phyloP scores from a whole-genome alignment of 805 yeast genomes.

The Metschnikowia orientalis region DNA sequence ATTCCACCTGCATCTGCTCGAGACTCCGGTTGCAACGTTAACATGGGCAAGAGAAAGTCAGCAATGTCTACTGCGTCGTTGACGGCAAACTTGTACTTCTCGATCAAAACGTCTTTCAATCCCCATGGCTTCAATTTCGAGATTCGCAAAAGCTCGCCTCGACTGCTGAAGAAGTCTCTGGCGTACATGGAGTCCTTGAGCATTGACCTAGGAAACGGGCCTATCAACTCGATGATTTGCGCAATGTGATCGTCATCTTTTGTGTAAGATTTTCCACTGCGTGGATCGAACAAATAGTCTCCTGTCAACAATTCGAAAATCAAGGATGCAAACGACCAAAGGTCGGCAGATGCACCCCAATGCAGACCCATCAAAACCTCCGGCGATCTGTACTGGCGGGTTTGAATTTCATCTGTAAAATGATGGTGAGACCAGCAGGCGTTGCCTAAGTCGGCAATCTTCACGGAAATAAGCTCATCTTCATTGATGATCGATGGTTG shows the following conservation, averaged over 20 bases:
- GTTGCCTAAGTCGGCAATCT: slow-evolving; percentile 67
- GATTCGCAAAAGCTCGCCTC: slow-evolving; percentile 40
- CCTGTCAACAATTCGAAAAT: slow-evolving; percentile 59
- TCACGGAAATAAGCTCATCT: slow-evolving; percentile 48
- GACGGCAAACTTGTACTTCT: slow-evolving; percentile 48
- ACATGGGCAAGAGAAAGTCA: slow-evolving; percentile 80
- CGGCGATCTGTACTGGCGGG: slow-evolving; percentile 64
- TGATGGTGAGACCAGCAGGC: slow-evolving; percentile 63
- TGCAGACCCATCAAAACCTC: slow-evolving; percentile 52
- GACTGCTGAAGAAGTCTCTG: slow-evolving; percentile 19
- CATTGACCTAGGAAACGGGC: slow-evolving; percentile 37
- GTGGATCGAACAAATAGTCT: slow-evolving; percentile 61
- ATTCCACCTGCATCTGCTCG: slow-evolving; percentile 97
- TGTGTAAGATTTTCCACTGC: slow-evolving; percentile 41
- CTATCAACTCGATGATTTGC: slow-evolving; percentile 53
- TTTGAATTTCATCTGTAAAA: slow-evolving; percentile 65
- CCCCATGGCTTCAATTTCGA: slow-evolving; percentile 49
- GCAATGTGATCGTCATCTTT: slow-evolving; percentile 63
- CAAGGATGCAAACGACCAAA: slow-evolving; percentile 59
- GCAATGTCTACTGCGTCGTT: slow-evolving; percentile 69
- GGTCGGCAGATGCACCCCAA: slow-evolving; percentile 63
- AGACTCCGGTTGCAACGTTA: slow-evolving; percentile 66
- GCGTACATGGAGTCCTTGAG: slow-evolving; percentile 34
- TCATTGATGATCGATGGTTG: slow-evolving; percentile 24
- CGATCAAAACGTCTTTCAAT: slow-evolving; percentile 44